Evolutionary conservation across 1,284 basidiomycete genomes (phyloP).

Genomic region (Moniliophthora roreri): DNA sequence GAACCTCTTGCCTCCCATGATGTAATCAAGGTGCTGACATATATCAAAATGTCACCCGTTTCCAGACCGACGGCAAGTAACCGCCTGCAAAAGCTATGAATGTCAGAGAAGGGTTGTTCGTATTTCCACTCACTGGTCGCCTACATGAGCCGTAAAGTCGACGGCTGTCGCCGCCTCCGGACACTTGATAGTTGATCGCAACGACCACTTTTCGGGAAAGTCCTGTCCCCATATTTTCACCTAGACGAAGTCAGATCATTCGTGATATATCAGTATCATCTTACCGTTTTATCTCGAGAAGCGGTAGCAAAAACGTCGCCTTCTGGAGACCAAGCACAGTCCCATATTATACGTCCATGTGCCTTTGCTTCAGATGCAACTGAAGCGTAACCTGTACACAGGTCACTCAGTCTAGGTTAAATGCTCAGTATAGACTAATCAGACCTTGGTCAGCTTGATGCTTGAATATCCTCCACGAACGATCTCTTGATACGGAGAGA

Average conservation of each 20-base stretch:
- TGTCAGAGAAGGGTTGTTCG: not conserved
- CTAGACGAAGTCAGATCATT: slow-evolving; percentile 31
- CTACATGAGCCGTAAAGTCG: slow-evolving; percentile 48
- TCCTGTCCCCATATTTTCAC: slow-evolving; percentile 69
- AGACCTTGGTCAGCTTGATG: slow-evolving; percentile 39
- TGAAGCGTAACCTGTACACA: slow-evolving; percentile 53
- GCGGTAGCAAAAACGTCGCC: slow-evolving; percentile 87
- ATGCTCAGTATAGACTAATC: slow-evolving; percentile 8
- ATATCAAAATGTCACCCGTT: slow-evolving; percentile 64
- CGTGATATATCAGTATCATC: slow-evolving; percentile 17
- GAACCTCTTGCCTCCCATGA: slow-evolving; percentile 44
- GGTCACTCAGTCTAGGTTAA: not conserved
- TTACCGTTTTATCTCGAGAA: slow-evolving; percentile 92
- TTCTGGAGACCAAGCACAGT: slow-evolving; percentile 81
- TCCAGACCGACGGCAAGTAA: slow-evolving; percentile 72
- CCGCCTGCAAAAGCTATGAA: slow-evolving; percentile 38
- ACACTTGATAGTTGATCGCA: slow-evolving; percentile 55
- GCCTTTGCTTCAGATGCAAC: slow-evolving; percentile 71
- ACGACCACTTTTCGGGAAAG: slow-evolving; percentile 45
- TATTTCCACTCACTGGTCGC: slow-evolving; percentile 38
- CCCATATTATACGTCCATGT: slow-evolving; percentile 95
- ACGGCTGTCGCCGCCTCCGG: slow-evolving; percentile 72
- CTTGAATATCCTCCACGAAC: slow-evolving; percentile 89
- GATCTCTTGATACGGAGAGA: slow-evolving; percentile 87
- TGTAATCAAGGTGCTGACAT: slow-evolving; percentile 46